Evolutionary conservation across 805 yeast genomes (phyloP), one percentile per base, ranked within the genome.

Genomic region (Hyphopichia homilentoma): DNA sequence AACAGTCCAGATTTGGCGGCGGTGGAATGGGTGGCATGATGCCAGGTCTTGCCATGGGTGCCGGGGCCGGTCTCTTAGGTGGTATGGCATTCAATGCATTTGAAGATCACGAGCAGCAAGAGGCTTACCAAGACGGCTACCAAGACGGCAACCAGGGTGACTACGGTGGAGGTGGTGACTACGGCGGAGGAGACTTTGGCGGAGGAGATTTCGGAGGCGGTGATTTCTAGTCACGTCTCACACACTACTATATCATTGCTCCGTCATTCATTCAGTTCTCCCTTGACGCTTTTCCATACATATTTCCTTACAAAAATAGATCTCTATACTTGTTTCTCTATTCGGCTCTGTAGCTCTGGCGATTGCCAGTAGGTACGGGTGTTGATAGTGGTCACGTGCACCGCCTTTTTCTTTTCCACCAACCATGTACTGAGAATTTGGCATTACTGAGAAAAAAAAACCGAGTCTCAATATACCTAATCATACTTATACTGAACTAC

Each of bases 21-120:
- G 25, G 25, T 5, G 24, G 22, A n/a, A 24, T 22, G 30, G 41
- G 41, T 9, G 32, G 32, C 14, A n/a, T 18, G n/a, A 19, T 16
- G 25, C n/a, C 17, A 13, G 33, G 80, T 33, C 70, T 78, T 60
- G 67, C 66, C 18, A 36, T 65, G 55, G 73, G 70, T 38, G 59
- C 60, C 2, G 70, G 69, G 12, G 73, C 67, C 33, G 87, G 86
- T 55, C 52, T 79, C 34, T 47, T 79, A 6, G 85, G 84, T 35
- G 85, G 84, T 27, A 57, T 73, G 57, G 71, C 72, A 27, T 43
- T 76, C 38, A 52, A 54, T 27, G 52, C 52, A 26, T 51, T 35
- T 11, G 50, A 49, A 12, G 43, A 54, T 25, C 52, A 54, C 24
- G 53, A 48, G 34, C 23, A 27, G 12, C 16, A 20, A 34, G 45